Percentiles rank a stretch among this genome's conserved stretches.
Evolutionary conservation across 441 rosid species (phyloP).

Genomic region (Pelargonium australe): DNA sequence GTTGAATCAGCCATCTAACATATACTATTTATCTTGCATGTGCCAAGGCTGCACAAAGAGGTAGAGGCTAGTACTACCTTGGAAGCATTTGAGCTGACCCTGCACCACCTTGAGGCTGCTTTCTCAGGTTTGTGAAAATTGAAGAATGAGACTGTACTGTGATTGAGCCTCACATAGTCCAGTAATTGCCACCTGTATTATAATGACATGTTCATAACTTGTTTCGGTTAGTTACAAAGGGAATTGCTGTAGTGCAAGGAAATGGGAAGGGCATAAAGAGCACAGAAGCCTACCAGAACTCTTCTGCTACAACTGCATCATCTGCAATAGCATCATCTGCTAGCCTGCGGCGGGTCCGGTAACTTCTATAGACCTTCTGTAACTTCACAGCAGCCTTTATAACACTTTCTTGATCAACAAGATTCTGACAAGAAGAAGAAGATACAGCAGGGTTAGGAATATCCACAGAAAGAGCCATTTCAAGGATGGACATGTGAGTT

Average conservation of each 20-base stretch:
- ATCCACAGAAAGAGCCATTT: conserved; percentile 9
- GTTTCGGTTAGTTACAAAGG: not conserved
- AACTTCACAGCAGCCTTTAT: conserved; percentile 35
- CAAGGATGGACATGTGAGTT: not conserved
- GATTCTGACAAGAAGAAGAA: not conserved
- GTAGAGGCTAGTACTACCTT: conserved; percentile 24
- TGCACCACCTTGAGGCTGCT: conserved; percentile 37
- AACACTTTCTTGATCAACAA: conserved; percentile 1
- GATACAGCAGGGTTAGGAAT: not conserved
- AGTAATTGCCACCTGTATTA: conserved; percentile 40
- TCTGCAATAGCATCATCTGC: conserved; percentile 26
- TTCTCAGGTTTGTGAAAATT: conserved; percentile 38
- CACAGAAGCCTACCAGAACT: conserved; percentile 29
- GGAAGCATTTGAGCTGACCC: conserved; percentile 40
- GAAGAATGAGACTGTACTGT: conserved; percentile 46
- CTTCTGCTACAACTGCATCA: conserved; percentile 31
- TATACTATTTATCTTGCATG: not conserved
- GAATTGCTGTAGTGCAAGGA: not conserved
- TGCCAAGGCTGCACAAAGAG: conserved; percentile 2
- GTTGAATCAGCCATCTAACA: too few relatives aligned
- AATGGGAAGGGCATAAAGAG: not conserved
- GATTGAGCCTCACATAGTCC: conserved; percentile 35
- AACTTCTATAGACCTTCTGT: conserved; percentile 49
- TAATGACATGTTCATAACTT: not conserved
- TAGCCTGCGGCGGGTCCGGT: conserved; percentile 35